Conservation (phyloP, 306 rosid genomes). For the Cotoneaster glaucophyllus region DNA sequence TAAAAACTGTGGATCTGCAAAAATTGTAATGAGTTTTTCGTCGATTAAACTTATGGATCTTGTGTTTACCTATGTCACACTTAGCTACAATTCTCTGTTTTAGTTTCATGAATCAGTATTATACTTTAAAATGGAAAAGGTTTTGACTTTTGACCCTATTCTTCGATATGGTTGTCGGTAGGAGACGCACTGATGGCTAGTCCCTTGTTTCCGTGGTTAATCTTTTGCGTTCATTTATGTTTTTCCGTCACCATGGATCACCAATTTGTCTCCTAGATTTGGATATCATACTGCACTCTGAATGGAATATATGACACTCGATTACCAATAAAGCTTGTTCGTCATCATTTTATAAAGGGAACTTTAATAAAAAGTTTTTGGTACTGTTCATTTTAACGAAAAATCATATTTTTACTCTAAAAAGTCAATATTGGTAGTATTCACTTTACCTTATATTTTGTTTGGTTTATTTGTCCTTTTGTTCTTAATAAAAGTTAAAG, state of each 20-base stretch:
- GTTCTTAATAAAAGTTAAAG: background rate
- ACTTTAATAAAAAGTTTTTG: no score
- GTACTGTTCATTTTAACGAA: no score
- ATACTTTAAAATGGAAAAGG: background rate
- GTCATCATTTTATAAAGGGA: background rate
- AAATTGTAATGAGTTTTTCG: background rate
- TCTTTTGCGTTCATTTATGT: background rate
- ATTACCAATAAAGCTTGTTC: background rate
- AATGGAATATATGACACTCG: background rate
- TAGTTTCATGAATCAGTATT: background rate
- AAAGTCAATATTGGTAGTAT: no score
- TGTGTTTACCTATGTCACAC: background rate
- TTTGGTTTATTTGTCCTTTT: background rate
- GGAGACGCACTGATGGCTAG: no score
- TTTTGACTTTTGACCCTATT: background rate
- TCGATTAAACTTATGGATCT: background rate
- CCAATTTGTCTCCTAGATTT: background rate
- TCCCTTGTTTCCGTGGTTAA: background rate
- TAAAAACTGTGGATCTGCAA: conserved; percentile 31
- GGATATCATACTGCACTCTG: background rate
- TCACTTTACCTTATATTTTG: no score
- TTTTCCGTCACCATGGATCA: background rate
- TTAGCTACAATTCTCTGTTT: conserved; percentile 1
- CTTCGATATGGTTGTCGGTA: background rate
- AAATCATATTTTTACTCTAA: no score